phyloP scores from a whole-genome alignment of 1,284 basidiomycete genomes.

The Trichosporon sp. region DNA sequence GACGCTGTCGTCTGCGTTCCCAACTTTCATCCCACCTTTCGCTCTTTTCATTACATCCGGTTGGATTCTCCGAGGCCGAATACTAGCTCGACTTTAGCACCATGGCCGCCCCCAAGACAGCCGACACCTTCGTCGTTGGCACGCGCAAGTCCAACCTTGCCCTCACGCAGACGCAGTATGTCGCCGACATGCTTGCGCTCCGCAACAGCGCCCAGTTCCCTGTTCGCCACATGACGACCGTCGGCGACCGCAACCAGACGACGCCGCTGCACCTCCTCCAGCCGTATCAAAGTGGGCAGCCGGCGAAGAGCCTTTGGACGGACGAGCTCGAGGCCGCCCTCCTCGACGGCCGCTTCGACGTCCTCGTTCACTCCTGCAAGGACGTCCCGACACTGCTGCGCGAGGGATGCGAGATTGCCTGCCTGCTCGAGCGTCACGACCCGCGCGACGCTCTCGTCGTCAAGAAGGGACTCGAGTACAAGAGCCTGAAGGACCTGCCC shows the following conservation, averaged over 20 bases:
- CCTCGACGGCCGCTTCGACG: constrained; percentile 67
- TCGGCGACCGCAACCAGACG: constrained; percentile 84
- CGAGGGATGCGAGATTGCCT: constrained; percentile 76
- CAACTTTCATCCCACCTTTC: neutral
- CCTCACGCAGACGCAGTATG: constrained; percentile 74
- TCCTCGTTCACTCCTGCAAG: constrained; percentile 91
- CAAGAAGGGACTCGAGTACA: constrained; percentile 68
- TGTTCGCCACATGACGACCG: constrained; percentile 80
- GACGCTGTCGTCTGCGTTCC: too few species aligned
- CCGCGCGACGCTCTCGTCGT: constrained; percentile 86
- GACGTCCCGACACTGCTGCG: constrained; percentile 88
- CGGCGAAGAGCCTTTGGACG: constrained; percentile 86
- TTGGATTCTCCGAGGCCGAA: neutral
- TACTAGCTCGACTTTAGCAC: neutral
- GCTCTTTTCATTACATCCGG: neutral
- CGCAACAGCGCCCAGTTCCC: constrained; percentile 55
- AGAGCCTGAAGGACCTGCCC: constrained; percentile 74
- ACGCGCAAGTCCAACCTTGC: constrained; percentile 81
- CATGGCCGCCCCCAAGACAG: neutral
- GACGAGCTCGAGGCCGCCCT: constrained; percentile 87
- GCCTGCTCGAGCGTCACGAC: constrained; percentile 80
- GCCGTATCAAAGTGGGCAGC: constrained; percentile 33
- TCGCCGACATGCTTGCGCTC: constrained; percentile 57
- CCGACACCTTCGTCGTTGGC: constrained; percentile 56
- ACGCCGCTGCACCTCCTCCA: constrained; percentile 53